These are phyloP conservation scores for Aspergillus fructus DNA, from an alignment of 2,329 filamentous ascomycete genomes.

Conservation along the genomic window DNA sequence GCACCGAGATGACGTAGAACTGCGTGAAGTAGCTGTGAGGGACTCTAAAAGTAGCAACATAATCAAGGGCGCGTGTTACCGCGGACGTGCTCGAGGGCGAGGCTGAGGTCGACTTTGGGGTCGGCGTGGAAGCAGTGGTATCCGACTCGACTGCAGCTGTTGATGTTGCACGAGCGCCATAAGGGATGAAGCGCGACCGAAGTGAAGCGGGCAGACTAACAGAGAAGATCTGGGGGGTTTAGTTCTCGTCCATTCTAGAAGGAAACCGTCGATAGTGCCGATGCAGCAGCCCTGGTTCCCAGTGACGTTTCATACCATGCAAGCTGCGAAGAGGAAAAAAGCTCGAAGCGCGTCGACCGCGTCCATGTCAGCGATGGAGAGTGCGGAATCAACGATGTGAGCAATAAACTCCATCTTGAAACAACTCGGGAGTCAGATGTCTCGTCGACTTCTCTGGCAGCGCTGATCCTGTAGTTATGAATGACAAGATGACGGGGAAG, in stretches of 20 bases:
- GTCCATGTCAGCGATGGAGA: slow-evolving; percentile 28
- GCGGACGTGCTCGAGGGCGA: slow-evolving; percentile 15
- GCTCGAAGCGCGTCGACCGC: slow-evolving; percentile 34
- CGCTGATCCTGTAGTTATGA: background rate
- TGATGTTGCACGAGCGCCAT: slow-evolving; percentile 55
- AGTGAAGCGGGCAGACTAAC: slow-evolving; percentile 53
- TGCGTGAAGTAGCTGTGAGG: slow-evolving; percentile 88
- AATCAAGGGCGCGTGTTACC: slow-evolving; percentile 45
- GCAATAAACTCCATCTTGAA: slow-evolving; percentile 15
- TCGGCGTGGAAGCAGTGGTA: slow-evolving; percentile 11
- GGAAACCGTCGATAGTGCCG: slow-evolving; percentile 1
- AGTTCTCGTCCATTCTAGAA: slow-evolving; percentile 20
- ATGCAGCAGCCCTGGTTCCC: slow-evolving; percentile 1
- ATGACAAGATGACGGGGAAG: background rate
- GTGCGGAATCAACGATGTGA: slow-evolving; percentile 13
- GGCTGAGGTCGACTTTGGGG: slow-evolving; percentile 7
- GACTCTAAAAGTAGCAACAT: slow-evolving; percentile 59
- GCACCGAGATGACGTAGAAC: slow-evolving; percentile 75
- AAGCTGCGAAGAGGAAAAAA: slow-evolving; percentile 39
- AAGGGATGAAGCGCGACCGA: slow-evolving; percentile 57
- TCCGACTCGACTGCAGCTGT: slow-evolving; percentile 19
- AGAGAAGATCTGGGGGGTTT: slow-evolving; percentile 45
- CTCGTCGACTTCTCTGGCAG: background rate
- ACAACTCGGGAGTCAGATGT: background rate
- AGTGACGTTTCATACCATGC: slow-evolving; percentile 32